These are phyloP conservation scores for Candida dendrica DNA, from an alignment of 805 yeast species.

Conservation along the genomic window DNA sequence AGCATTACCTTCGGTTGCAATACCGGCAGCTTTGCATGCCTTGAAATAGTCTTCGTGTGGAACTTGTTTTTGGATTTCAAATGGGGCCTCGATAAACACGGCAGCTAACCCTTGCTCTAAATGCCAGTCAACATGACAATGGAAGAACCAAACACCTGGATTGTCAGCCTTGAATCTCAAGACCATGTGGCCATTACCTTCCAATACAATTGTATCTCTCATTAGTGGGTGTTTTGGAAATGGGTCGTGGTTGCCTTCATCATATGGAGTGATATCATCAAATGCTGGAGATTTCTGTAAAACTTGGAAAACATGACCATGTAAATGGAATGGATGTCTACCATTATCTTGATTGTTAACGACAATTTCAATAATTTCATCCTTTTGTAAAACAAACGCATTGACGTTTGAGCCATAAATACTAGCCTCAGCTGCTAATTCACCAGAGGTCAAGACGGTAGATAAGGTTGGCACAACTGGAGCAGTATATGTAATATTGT, in stretches of 20 bases:
- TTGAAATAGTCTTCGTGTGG: slow-evolving; percentile 42
- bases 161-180: slow-evolving; percentile 73
- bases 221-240: slow-evolving; percentile 54
- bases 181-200: slow-evolving; percentile 62
- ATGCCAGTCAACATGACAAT: slow-evolving; percentile 87
- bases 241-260: slow-evolving; percentile 33
- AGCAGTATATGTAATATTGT: slow-evolving; percentile 51
- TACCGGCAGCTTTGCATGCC: slow-evolving; percentile 39
- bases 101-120: slow-evolving; percentile 75
- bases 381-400: slow-evolving; percentile 50
- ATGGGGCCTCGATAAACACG: slow-evolving; percentile 65
- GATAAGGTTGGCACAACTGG: slow-evolving; percentile 70
- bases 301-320: slow-evolving; percentile 66
- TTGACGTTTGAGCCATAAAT: slow-evolving; percentile 73
- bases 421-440: slow-evolving; percentile 41
- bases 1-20: slow-evolving; percentile 57
- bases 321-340: slow-evolving; percentile 74
- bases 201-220: slow-evolving; percentile 68
- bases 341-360: slow-evolving; percentile 76
- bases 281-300: slow-evolving; percentile 44
- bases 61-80: slow-evolving; percentile 32
- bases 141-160: slow-evolving; percentile 94
- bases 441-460: slow-evolving; percentile 58
- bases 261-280: slow-evolving; percentile 52
- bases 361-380: slow-evolving; percentile 67